Conservation (phyloP, 148 eudicot genomes). For the Silene latifolia region DNA sequence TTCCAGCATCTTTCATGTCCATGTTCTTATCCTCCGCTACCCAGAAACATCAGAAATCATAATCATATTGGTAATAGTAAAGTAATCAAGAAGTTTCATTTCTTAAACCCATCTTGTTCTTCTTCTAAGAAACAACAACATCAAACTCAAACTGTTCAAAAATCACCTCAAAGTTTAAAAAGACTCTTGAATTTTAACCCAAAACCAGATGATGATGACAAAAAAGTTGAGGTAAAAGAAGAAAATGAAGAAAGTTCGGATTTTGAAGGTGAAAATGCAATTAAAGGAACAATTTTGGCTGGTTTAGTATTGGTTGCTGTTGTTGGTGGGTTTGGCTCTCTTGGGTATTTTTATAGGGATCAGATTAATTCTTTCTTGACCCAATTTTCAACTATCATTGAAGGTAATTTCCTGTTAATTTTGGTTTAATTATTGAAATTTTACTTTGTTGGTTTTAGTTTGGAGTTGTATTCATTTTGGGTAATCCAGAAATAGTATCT, state of each 20-base stretch:
- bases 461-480: no score
- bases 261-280: slow-evolving; percentile 49
- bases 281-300: slow-evolving; percentile 82
- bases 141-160: slow-evolving; percentile 36
- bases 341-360: slow-evolving; percentile 79
- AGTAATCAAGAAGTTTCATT: slow-evolving; percentile 22
- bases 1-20: slow-evolving; percentile 28
- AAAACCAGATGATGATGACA: slow-evolving; percentile 24
- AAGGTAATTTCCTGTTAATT: slow-evolving; percentile 40
- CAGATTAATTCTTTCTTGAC: slow-evolving; percentile 75
- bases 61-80: background rate
- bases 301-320: slow-evolving; percentile 76
- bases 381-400: slow-evolving; percentile 76
- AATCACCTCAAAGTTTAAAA: slow-evolving; percentile 43
- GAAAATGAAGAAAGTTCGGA: slow-evolving; percentile 20
- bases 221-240: slow-evolving; percentile 10
- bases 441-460: background rate
- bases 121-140: slow-evolving; percentile 54
- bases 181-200: slow-evolving; percentile 49
- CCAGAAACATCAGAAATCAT: background rate
- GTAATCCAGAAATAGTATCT: no score
- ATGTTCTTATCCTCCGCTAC: slow-evolving; percentile 15
- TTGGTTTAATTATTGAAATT: background rate
- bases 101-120: slow-evolving; percentile 61
- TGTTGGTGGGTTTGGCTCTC: slow-evolving; percentile 83